These are phyloP conservation scores for Colletotrichum caudatum DNA, from an alignment of 2,329 filamentous ascomycete species.

Conservation along the genomic window DNA sequence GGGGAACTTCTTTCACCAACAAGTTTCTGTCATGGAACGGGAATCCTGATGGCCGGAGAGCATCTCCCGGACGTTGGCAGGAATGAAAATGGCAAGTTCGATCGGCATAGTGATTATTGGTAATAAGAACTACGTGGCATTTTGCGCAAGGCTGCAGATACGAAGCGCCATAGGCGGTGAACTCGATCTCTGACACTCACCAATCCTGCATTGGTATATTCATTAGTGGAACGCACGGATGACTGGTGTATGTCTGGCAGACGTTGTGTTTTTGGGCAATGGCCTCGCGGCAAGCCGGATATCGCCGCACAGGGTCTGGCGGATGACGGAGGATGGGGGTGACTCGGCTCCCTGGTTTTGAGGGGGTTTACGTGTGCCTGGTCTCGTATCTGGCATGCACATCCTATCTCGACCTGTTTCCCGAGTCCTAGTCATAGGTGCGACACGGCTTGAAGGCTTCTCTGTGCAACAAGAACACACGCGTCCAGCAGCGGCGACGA, in stretches of 20 bases:
- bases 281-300: background rate
- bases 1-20: too few relatives aligned
- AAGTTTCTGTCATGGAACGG: background rate
- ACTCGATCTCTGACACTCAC: background rate
- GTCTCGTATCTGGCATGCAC: conserved; percentile 1
- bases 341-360: background rate
- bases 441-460: background rate
- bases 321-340: background rate
- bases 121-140: background rate
- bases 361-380: background rate
- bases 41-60: background rate
- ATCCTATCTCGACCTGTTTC: background rate
- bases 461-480: conserved; percentile 11
- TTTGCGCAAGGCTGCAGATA: background rate
- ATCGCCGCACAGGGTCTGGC: background rate
- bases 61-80: background rate
- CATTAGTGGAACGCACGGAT: background rate
- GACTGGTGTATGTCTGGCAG: background rate
- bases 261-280: background rate
- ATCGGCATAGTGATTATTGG: background rate
- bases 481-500: background rate
- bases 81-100: background rate
- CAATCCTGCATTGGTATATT: background rate
- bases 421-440: background rate
- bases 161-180: background rate